Evolutionary conservation across 495 filamentous ascomycete genomes (phyloP).

Genomic region (Filosporella fistucella): DNA sequence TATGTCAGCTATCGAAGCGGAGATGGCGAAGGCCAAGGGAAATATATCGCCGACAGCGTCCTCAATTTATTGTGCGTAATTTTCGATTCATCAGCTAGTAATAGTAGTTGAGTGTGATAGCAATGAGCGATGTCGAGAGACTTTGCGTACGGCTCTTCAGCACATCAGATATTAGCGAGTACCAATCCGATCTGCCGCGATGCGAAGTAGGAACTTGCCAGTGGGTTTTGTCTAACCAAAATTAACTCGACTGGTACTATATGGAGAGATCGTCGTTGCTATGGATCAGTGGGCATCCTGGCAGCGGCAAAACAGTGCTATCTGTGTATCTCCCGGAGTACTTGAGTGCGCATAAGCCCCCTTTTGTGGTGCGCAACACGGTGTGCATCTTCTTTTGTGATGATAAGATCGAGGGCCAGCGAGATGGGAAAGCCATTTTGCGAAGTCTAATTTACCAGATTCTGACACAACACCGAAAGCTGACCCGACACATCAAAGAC

Average conservation of each 20-base stretch:
- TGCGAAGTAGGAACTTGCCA: conserved; percentile 22
- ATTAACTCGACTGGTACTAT: conserved; percentile 18
- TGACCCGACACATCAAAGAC: conserved; percentile 18
- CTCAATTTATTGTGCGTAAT: conserved; percentile 11
- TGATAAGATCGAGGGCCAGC: conserved; percentile 22
- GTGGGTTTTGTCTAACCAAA: conserved; percentile 21
- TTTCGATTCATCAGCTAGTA: neutral
- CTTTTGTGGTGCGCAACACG: neutral
- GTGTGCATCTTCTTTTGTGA: conserved; percentile 26
- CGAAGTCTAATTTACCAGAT: conserved; percentile 22
- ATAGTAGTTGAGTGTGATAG: conserved; percentile 1
- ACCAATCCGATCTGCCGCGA: conserved; percentile 12
- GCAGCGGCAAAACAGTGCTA: conserved; percentile 23
- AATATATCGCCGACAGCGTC: neutral
- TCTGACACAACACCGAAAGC: conserved; percentile 6
- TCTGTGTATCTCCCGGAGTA: conserved; percentile 13
- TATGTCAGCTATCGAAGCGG: neutral
- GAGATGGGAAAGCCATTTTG: conserved; percentile 20
- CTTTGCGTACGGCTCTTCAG: conserved; percentile 18
- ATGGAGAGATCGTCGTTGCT: conserved; percentile 13
- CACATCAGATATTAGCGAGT: conserved; percentile 14
- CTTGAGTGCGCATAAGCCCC: neutral
- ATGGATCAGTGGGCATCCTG: conserved; percentile 25
- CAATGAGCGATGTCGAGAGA: conserved; percentile 19
- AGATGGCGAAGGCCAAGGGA: neutral